A percentile compares a stretch with the other conserved stretches of the same genome.
phyloP scores from a whole-genome alignment of 495 filamentous ascomycete species.

The Coniosporium apollinis region DNA sequence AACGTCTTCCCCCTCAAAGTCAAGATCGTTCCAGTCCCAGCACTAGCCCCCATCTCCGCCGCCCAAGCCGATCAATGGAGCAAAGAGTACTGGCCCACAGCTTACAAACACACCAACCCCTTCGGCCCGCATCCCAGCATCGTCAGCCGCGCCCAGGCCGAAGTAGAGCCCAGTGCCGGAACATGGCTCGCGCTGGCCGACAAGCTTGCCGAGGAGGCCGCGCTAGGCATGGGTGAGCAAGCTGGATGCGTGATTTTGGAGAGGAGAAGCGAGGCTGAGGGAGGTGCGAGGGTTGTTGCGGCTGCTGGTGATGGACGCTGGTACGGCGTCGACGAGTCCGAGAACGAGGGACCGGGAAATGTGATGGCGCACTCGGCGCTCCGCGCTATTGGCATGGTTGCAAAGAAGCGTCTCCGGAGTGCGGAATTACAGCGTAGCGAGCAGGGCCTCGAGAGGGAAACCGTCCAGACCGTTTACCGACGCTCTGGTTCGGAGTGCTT shows the following conservation, averaged over 20 bases:
- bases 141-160: conserved; percentile 34
- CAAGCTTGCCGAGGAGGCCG: conserved; percentile 35
- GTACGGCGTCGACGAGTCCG: conserved; percentile 12
- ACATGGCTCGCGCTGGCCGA: conserved; percentile 47
- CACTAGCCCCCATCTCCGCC: conserved; percentile 54
- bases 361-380: conserved; percentile 69
- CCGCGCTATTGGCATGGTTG: conserved; percentile 77
- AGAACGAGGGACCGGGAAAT: conserved; percentile 33
- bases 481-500: no score
- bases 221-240: conserved; percentile 41
- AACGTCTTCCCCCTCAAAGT: conserved; percentile 28
- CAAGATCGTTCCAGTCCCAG: conserved; percentile 45
- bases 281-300: conserved; percentile 35
- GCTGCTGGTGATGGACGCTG: conserved; percentile 69
- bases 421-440: no score
- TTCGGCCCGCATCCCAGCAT: conserved; percentile 54
- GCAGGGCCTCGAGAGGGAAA: no score
- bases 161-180: conserved; percentile 37
- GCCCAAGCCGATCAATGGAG: conserved; percentile 65
- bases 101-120: conserved; percentile 71
- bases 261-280: conserved; percentile 14
- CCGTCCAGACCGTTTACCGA: no score
- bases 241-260: conserved; percentile 78
- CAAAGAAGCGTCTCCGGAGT: conserved; percentile 41
- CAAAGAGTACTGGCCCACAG: conserved; percentile 65